These are phyloP conservation scores for Boletus speciosus DNA, from an alignment of 768 basidiomycete genomes.

Conservation along the genomic window DNA sequence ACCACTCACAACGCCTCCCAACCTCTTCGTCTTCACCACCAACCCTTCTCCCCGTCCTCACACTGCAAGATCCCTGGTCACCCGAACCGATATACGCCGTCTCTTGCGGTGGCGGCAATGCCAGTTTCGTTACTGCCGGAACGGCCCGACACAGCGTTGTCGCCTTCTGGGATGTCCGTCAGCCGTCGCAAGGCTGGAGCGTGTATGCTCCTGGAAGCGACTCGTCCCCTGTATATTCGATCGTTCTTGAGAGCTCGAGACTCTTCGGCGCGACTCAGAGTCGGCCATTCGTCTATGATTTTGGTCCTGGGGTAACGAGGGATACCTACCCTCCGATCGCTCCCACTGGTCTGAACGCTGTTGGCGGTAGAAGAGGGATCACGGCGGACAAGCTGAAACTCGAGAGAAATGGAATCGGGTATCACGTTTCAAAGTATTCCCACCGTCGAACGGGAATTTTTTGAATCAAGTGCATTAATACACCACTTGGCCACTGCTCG, in stretches of 20 bases:
- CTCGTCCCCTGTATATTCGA: slow-evolving; percentile 70
- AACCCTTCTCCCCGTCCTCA: slow-evolving; percentile 54
- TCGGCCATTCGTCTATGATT: slow-evolving; percentile 76
- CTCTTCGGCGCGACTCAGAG: slow-evolving; percentile 77
- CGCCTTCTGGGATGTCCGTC: slow-evolving; percentile 79
- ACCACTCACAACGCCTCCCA: slow-evolving; percentile 13
- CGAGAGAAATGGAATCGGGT: slow-evolving; percentile 41
- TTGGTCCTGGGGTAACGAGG: slow-evolving; percentile 58
- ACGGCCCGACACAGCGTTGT: slow-evolving; percentile 74
- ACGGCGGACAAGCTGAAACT: slow-evolving; percentile 25
- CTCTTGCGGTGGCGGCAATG: slow-evolving; percentile 67
- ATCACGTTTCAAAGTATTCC: slow-evolving; percentile 48
- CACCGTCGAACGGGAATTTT: slow-evolving; percentile 25
- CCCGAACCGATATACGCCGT: slow-evolving; percentile 74
- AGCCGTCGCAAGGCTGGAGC: slow-evolving; percentile 62
- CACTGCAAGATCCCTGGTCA: slow-evolving; percentile 64
- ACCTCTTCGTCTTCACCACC: slow-evolving; percentile 20
- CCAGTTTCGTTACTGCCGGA: slow-evolving; percentile 68
- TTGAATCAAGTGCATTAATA: not conserved
- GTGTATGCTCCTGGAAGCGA: slow-evolving; percentile 80
- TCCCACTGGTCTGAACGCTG: slow-evolving; percentile 23
- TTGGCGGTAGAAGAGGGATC: slow-evolving; percentile 12
- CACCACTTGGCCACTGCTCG: not conserved
- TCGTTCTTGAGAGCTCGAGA: slow-evolving; percentile 73
- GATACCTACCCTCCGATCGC: slow-evolving; percentile 51